Conservation (phyloP, 2,329 filamentous ascomycete genomes). For the Fusarium sp. region DNA sequence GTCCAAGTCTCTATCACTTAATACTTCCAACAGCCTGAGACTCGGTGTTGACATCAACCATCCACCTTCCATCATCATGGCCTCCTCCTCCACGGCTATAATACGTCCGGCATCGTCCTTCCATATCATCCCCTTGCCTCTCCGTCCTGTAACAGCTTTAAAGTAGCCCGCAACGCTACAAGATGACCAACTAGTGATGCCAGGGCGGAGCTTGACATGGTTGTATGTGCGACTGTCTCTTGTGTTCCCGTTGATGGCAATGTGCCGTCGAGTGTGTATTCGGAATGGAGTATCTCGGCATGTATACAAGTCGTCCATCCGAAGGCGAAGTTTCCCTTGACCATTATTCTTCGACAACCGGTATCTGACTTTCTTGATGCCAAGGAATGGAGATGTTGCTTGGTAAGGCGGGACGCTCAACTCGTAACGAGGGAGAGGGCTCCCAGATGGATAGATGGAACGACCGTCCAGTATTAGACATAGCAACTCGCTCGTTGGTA, state of each 20-base stretch:
- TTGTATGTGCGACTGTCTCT: background rate
- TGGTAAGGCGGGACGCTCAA: background rate
- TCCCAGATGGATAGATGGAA: background rate
- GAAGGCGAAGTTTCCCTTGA: background rate
- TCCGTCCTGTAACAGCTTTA: background rate
- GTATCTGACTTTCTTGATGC: background rate
- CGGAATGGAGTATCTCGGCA: background rate
- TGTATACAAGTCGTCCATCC: background rate
- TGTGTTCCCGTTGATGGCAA: background rate
- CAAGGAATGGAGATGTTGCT: background rate
- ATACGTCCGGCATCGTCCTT: background rate
- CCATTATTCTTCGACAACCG: background rate
- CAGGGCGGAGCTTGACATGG: background rate
- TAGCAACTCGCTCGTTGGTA: background rate
- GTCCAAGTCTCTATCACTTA: background rate
- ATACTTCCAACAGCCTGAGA: background rate
- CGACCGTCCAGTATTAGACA: background rate
- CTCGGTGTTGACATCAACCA: background rate
- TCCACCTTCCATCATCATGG: background rate
- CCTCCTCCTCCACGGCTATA: background rate
- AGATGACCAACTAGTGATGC: background rate
- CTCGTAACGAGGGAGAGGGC: background rate
- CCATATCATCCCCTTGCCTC: background rate
- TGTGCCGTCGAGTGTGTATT: background rate
- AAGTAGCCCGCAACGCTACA: background rate